A percentile compares a stretch with the other conserved stretches of the same genome.
Evolutionary conservation across 768 basidiomycete genomes (phyloP).

Genomic region (Boletus rubescentipes): DNA sequence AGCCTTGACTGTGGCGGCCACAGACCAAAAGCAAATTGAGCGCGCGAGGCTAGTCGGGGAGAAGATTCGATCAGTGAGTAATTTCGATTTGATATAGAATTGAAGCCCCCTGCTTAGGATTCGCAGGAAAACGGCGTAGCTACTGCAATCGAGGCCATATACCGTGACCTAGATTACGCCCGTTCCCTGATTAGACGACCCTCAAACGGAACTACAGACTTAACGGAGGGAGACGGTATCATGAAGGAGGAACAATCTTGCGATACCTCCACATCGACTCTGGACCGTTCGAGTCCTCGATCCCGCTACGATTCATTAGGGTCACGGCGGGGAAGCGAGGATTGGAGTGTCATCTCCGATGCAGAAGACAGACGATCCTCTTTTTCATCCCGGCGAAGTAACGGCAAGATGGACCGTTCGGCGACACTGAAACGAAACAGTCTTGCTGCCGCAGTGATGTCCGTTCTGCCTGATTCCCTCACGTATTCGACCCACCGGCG

Average conservation of each 20-base stretch:
- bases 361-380: slow-evolving; percentile 61
- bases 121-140: slow-evolving; percentile 90
- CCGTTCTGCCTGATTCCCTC: slow-evolving; percentile 58
- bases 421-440: slow-evolving; percentile 57
- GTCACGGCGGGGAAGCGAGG: slow-evolving; percentile 65
- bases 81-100: background rate
- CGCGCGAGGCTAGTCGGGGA: slow-evolving; percentile 85
- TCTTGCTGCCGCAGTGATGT: slow-evolving; percentile 59
- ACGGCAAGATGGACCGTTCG: slow-evolving; percentile 36
- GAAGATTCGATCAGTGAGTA: slow-evolving; percentile 74
- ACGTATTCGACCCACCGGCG: slow-evolving; percentile 42
- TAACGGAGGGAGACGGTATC: slow-evolving; percentile 6
- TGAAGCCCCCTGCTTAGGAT: background rate
- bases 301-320: slow-evolving; percentile 58
- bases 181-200: slow-evolving; percentile 76
- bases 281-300: slow-evolving; percentile 34
- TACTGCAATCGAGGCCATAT: slow-evolving; percentile 92
- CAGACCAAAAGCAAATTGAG: slow-evolving; percentile 84
- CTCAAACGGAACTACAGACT: slow-evolving; percentile 25
- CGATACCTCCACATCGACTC: slow-evolving; percentile 26
- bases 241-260: slow-evolving; percentile 36
- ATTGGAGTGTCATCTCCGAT: slow-evolving; percentile 88
- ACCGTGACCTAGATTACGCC: slow-evolving; percentile 95
- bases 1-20: slow-evolving; percentile 79
- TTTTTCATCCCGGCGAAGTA: slow-evolving; percentile 49